Conservation (phyloP, 2,329 filamentous ascomycete genomes). For the Bertia moriformis region DNA sequence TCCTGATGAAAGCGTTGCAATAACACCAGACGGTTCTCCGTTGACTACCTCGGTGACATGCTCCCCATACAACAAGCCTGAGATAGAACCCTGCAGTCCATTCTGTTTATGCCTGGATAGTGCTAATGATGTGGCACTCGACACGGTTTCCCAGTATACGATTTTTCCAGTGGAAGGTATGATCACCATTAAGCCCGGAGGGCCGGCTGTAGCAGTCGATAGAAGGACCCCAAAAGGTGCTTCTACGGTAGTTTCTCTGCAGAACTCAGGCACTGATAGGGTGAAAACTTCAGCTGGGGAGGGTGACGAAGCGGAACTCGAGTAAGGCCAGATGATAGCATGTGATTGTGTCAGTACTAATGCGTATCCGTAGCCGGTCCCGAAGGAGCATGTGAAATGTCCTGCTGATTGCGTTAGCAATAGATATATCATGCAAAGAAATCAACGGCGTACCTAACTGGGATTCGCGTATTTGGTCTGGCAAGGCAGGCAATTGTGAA, state of each 20-base stretch:
- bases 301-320: constrained; percentile 6
- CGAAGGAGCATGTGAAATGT: constrained; percentile 19
- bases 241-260: constrained; percentile 7
- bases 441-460: constrained; percentile 20
- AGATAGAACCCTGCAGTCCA: constrained; percentile 36
- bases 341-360: constrained; percentile 39
- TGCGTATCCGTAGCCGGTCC: constrained; percentile 27
- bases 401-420: too few relatives aligned
- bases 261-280: constrained; percentile 11
- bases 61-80: constrained; percentile 38
- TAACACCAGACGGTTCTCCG: constrained; percentile 44
- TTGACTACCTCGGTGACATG: constrained; percentile 35
- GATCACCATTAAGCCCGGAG: constrained; percentile 41
- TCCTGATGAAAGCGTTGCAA: constrained; percentile 41
- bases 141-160: constrained; percentile 49
- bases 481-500: constrained; percentile 39
- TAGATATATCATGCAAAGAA: too few relatives aligned
- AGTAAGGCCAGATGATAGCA: constrained; percentile 48
- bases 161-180: constrained; percentile 41
- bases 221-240: constrained; percentile 41
- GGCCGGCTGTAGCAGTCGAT: constrained; percentile 29
- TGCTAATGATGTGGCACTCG: constrained; percentile 39
- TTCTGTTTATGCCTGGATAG: constrained; percentile 39
- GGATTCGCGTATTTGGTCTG: constrained; percentile 31
- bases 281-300: constrained; percentile 4